A percentile compares a stretch with the other conserved stretches of the same genome.
Evolutionary conservation across 306 rosid species (phyloP).

Genomic region (Albizia julibrissin): DNA sequence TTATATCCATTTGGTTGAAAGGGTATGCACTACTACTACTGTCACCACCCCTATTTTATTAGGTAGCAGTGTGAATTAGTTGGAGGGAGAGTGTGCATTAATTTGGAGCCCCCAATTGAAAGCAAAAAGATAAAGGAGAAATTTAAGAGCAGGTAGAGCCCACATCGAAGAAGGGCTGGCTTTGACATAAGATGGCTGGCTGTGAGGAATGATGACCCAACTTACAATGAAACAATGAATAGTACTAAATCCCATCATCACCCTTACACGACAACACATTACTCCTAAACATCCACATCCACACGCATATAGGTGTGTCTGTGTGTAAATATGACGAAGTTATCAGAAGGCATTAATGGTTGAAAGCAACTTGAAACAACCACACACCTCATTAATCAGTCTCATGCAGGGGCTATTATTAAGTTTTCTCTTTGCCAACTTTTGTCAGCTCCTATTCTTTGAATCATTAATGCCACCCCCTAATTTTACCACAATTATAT

Average conservation of each 20-base stretch:
- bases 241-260: constrained; percentile 14
- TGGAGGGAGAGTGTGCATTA: constrained; percentile 23
- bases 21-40: not conserved
- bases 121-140: not conserved
- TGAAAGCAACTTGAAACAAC: constrained; percentile 40
- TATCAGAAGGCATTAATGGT: constrained; percentile 23
- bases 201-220: constrained; percentile 50
- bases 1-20: not conserved
- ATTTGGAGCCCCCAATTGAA: constrained; percentile 9
- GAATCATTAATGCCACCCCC: constrained; percentile 35
- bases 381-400: constrained; percentile 33
- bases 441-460: constrained; percentile 30
- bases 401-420: constrained; percentile 2
- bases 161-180: constrained; percentile 35
- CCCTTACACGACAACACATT: not conserved
- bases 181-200: constrained; percentile 18
- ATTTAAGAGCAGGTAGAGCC: constrained; percentile 41
- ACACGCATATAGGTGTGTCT: not conserved
- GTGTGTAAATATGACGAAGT: not conserved
- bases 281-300: not conserved
- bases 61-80: not conserved
- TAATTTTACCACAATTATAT: not conserved
- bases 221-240: constrained; percentile 33
- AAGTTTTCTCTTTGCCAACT: constrained; percentile 16
- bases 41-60: not conserved